Percentiles rank a stretch among this genome's conserved stretches.
These are phyloP conservation scores for Erysimum cheiranthoides DNA, from an alignment of 345 rosid species.

Conservation along the genomic window DNA sequence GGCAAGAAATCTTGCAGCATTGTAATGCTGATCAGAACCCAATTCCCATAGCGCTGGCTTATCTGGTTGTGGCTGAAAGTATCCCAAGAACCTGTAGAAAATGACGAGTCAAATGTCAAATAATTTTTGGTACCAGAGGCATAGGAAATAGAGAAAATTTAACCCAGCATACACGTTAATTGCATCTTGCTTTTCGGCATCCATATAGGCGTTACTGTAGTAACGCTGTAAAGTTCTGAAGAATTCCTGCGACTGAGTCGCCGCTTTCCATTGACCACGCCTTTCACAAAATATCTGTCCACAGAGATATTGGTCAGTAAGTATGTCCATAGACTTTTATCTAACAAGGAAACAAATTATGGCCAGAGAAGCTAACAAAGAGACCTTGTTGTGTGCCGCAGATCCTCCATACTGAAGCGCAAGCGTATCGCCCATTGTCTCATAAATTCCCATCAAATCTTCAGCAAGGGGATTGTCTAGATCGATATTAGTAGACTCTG, in stretches of 20 bases:
- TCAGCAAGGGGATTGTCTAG: constrained; percentile 77
- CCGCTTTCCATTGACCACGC: constrained; percentile 99
- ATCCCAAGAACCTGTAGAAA: constrained; percentile 80
- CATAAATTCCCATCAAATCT: constrained; percentile 78
- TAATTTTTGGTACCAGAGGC: constrained; percentile 24
- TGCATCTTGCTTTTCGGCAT: constrained; percentile 92
- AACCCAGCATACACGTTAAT: constrained; percentile 78
- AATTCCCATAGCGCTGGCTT: constrained; percentile 93
- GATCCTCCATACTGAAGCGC: constrained; percentile 98
- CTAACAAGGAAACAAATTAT: constrained; percentile 19
- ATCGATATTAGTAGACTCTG: constrained; percentile 58
- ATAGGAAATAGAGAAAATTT: constrained; percentile 3
- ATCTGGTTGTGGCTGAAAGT: constrained; percentile 90
- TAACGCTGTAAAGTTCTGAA: constrained; percentile 88
- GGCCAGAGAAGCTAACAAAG: constrained; percentile 20
- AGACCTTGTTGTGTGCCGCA: constrained; percentile 96
- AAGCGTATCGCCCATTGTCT: constrained; percentile 96
- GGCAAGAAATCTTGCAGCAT: constrained; percentile 56
- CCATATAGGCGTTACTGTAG: constrained; percentile 91
- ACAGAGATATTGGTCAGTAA: constrained; percentile 20
- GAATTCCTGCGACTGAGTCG: constrained; percentile 94
- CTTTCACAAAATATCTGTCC: constrained; percentile 88
- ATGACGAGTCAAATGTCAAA: constrained; percentile 29
- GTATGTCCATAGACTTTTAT: not conserved
- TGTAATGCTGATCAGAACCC: constrained; percentile 75